Evolutionary conservation across 768 basidiomycete species (phyloP), one percentile per base, ranked within the genome.

Genomic region (Suillus alpinus): DNA sequence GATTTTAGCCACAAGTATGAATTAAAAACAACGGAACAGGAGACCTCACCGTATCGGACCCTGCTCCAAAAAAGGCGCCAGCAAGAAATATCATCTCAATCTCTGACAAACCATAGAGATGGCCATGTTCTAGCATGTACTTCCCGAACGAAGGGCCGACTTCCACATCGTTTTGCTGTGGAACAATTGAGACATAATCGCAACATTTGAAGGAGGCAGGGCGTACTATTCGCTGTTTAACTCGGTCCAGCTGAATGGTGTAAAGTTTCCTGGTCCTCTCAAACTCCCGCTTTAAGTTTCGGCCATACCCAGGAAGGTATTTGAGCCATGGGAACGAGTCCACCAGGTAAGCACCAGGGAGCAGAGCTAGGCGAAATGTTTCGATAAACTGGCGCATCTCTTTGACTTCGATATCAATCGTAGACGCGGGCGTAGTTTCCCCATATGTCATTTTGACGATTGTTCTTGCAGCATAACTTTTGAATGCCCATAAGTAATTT

Each of bases 261-360:
- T 86, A 83, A 29, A 86, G 67, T 0, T 62, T 63, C 0, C 83
- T 74, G 60, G 86, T 85, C 59, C 84, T 81, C 2, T 68, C 63
- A 62, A 86, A 85, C 12, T 81, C 82, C 2, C 76, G 73, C 59
- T 78, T 76, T 7, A 87, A 74, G 67, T 84, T 81, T 18, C 77
- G 75, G 1, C 84, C 75, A 65, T 87, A 86, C n/a, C 83, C 83
- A 1, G 87, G 86, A 18, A 89, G 65, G 63, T 82, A 84, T 20
- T 58, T 62, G 20, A 78, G 64, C 46, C 74, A 52, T 0, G 78
- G 78, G 56, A 69, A 70, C 16, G 63, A 66, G 55, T 80, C 76
- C 8, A 77, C 77, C 9, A 62, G 59, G 53, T 73, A 74, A 8
- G 70, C 63, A 1, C 77, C 75, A 0, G 74, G 76, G 1, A 63